Evolutionary conservation across 2,329 filamentous ascomycete species (phyloP).

Genomic region (Boeremia lycopersici): DNA sequence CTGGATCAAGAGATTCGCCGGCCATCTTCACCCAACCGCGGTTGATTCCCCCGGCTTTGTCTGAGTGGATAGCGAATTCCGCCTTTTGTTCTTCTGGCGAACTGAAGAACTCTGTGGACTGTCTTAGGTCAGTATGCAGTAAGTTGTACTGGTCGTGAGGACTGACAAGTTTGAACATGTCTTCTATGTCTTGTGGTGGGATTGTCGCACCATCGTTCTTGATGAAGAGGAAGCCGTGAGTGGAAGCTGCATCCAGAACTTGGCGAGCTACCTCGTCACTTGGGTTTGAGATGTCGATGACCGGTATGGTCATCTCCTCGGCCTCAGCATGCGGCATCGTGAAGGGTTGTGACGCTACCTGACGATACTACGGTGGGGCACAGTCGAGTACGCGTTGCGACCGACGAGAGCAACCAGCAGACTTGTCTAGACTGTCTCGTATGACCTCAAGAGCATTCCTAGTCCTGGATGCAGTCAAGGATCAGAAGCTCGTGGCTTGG

Average conservation of each 20-base stretch:
- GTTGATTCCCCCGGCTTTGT: constrained; percentile 66
- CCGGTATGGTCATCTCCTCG: constrained; percentile 62
- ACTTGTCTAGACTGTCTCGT: background rate
- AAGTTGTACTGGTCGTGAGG: background rate
- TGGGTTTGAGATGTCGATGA: constrained; percentile 78
- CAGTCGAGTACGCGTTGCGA: background rate
- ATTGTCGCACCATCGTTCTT: constrained; percentile 76
- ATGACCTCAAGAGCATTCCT: background rate
- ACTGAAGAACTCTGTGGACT: constrained; percentile 76
- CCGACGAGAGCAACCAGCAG: background rate
- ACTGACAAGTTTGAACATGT: constrained; percentile 74
- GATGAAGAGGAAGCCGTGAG: constrained; percentile 90
- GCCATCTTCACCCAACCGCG: constrained; percentile 89
- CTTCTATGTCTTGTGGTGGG: constrained; percentile 66
- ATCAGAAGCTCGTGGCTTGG: background rate
- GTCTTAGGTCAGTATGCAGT: background rate
- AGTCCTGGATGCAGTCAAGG: background rate
- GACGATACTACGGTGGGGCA: background rate
- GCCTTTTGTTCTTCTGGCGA: constrained; percentile 74
- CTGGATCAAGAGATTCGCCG: constrained; percentile 84
- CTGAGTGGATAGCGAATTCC: constrained; percentile 72
- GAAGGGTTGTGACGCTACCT: background rate
- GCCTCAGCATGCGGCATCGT: constrained; percentile 23
- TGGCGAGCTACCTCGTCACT: constrained; percentile 66
- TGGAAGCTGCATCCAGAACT: constrained; percentile 78